Percentiles rank a stretch among this genome's conserved stretches.
Evolutionary conservation across 345 rosid species (phyloP).

Genomic region (Limnanthes douglasii): DNA sequence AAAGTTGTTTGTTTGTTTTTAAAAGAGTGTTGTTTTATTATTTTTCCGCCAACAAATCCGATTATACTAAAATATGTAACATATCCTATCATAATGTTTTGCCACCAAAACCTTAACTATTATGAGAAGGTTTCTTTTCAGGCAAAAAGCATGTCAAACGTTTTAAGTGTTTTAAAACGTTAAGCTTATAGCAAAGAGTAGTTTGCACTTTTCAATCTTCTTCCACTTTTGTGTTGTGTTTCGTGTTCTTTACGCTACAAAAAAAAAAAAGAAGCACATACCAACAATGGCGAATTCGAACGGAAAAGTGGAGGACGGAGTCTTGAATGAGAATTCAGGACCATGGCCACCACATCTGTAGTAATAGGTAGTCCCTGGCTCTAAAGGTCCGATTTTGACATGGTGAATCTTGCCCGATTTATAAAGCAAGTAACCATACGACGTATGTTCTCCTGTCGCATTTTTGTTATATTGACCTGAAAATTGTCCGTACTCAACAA

Average conservation of each 20-base stretch:
- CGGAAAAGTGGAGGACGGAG: constrained; percentile 60
- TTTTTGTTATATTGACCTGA: constrained; percentile 29
- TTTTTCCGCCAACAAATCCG: too few relatives aligned
- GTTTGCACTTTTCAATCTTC: too few relatives aligned
- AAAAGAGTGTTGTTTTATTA: too few relatives aligned
- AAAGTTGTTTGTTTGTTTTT: too few relatives aligned
- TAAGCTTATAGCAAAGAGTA: too few relatives aligned
- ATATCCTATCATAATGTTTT: constrained; percentile 5
- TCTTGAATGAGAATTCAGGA: constrained; percentile 67
- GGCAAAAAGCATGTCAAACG: not conserved
- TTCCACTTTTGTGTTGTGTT: not conserved
- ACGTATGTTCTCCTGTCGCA: constrained; percentile 38
- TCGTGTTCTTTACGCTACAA: not conserved
- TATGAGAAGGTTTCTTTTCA: not conserved
- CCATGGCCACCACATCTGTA: constrained; percentile 62
- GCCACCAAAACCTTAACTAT: not conserved
- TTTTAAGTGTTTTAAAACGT: too few relatives aligned
- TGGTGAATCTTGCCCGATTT: constrained; percentile 64
- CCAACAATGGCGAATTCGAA: constrained; percentile 70
- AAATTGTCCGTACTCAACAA: constrained; percentile 48
- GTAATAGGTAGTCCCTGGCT: constrained; percentile 41
- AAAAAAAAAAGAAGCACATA: constrained; percentile 13
- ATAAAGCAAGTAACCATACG: constrained; percentile 58
- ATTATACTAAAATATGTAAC: not conserved
- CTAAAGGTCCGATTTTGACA: constrained; percentile 76